Base-by-base conservation (phyloP, 129 eudicot species). In the Ambrosia trifida region DNA sequence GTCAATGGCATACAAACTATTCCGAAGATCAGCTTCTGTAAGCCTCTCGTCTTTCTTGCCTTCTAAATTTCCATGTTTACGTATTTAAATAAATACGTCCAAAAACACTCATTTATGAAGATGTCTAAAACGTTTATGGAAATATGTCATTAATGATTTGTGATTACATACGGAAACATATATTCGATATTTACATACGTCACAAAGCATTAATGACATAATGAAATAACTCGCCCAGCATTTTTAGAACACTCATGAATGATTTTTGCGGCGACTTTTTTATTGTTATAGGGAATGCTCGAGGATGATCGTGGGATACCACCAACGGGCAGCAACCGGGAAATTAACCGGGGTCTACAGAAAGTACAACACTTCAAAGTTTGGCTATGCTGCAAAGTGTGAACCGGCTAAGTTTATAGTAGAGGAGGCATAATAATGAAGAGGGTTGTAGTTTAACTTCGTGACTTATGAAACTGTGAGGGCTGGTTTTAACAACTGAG, bases 291-390 rank as follows among this genome's bases (percentile, higher is more conserved):
- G 98, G 79, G 98, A 94, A 72, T 94, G 98, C 72, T 85, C 98
- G 46, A 87, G 72, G 73, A 17, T 76, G 79, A 85, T 94, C 2
- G 93, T 87, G n/a, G 74, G 77, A 5, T 85, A 59, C 66, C 98
- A 94, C 57, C 80, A 89, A 56, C 84, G 84, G 63, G 95, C 98
- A 45, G 87, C 84, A 46, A 73, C 83, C 2, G 93, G 95, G 54
- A 88, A 85, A 49, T 80, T 88, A 17, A 91, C 95, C 7, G 97
- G 97, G 28, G 97, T 88, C 18, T 85, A 83, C 62, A 83, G 95
- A 58, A 91, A 91, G 82, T 91, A 91, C 78, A 85, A 80, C 76
- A 87, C 92, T 66, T 79, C 88, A 16, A 88, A 85, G 75, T 85
- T 76, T 83, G 96, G 88, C 18, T 80, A 79, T 80, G 90, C 90